These are phyloP conservation scores for Dalbergia oliveri DNA, from an alignment of 306 rosid genomes.

Conservation along the genomic window DNA sequence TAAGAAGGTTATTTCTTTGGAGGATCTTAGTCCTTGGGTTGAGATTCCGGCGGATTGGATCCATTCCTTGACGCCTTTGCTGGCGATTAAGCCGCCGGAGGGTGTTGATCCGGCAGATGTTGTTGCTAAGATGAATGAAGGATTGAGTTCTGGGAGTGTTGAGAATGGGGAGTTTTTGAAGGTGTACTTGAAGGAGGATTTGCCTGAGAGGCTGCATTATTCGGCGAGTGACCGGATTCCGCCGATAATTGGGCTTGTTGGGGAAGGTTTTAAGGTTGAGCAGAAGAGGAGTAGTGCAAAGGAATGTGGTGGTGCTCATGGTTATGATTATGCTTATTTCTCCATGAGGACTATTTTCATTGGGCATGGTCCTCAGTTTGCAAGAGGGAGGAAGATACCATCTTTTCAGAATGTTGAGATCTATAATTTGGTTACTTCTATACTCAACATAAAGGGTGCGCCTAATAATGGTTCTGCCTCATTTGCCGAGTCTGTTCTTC, in stretches of 20 bases:
- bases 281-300: constrained; percentile 52
- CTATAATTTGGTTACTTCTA: constrained; percentile 83
- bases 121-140: constrained; percentile 71
- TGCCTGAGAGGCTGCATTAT: constrained; percentile 84
- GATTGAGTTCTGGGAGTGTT: constrained; percentile 74
- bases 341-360: constrained; percentile 93
- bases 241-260: constrained; percentile 74
- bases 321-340: constrained; percentile 82
- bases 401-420: constrained; percentile 92
- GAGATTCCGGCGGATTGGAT: constrained; percentile 68
- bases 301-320: constrained; percentile 94
- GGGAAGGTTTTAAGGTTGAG: constrained; percentile 84
- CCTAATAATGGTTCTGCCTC: constrained; percentile 79
- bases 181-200: constrained; percentile 80
- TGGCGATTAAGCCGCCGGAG: constrained; percentile 73
- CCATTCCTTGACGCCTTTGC: constrained; percentile 66
- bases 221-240: constrained; percentile 72
- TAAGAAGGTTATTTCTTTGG: constrained; percentile 67
- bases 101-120: constrained; percentile 36
- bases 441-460: constrained; percentile 78
- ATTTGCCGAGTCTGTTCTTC: constrained; percentile 71
- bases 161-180: constrained; percentile 71
- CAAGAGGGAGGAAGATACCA: constrained; percentile 76
- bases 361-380: constrained; percentile 93
- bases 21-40: constrained; percentile 77